phyloP scores from a whole-genome alignment of 75 land plant species.

The Pinus taeda region DNA sequence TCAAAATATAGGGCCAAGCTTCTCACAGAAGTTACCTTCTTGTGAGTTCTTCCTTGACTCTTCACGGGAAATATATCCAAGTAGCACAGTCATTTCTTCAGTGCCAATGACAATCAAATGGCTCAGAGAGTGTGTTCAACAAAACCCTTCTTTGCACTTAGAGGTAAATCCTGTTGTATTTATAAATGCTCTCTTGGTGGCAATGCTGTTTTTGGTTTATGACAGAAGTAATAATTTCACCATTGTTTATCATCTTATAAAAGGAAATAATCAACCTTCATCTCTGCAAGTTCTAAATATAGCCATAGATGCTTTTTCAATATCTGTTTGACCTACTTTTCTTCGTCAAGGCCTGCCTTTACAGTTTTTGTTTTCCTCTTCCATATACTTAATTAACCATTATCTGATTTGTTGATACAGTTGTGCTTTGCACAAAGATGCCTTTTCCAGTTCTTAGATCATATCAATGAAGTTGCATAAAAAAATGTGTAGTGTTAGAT shows the following conservation, averaged over 20 bases:
- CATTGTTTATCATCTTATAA: neutral
- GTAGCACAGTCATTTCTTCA: slow-evolving; percentile 47
- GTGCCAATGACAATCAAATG: slow-evolving; percentile 46
- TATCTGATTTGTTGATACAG: neutral
- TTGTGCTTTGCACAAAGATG: neutral
- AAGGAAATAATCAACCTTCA: neutral
- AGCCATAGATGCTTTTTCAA: neutral
- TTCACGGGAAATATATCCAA: slow-evolving; percentile 11
- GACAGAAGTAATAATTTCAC: neutral
- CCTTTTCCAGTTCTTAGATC: neutral
- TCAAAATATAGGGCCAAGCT: slow-evolving; percentile 2
- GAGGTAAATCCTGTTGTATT: slow-evolving; percentile 29
- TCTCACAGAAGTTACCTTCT: slow-evolving; percentile 11
- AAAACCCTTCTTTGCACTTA: slow-evolving; percentile 34
- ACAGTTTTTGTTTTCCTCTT: neutral
- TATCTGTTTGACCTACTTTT: neutral
- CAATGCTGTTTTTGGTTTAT: neutral
- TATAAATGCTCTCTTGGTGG: neutral
- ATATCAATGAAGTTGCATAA: neutral
- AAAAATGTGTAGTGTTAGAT: neutral
- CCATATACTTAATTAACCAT: neutral
- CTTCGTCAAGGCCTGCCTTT: neutral
- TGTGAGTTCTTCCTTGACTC: slow-evolving; percentile 16
- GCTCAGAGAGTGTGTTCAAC: slow-evolving; percentile 41
- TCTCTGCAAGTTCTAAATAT: neutral